These are phyloP conservation scores for Pseudognaphalium luteoalbum DNA, from an alignment of 129 eudicot species.

Conservation along the genomic window DNA sequence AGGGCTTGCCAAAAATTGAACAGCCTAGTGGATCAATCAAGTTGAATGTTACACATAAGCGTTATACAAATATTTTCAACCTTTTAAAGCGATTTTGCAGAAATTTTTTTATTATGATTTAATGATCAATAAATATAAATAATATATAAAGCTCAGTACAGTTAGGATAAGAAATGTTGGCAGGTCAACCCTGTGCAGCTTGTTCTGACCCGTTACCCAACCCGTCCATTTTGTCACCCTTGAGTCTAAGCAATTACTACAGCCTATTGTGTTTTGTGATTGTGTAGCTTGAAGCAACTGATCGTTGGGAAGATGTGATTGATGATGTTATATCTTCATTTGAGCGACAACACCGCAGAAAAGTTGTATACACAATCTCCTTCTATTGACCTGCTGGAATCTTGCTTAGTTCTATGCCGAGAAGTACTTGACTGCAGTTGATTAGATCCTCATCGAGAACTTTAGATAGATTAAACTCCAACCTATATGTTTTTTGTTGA, in stretches of 20 bases:
- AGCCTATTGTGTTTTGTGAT: neutral
- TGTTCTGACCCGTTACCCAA: neutral
- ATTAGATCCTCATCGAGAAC: neutral
- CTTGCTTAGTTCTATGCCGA: neutral
- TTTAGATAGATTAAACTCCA: neutral
- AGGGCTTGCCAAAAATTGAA: neutral
- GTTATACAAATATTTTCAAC: neutral
- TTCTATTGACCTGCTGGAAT: conserved; percentile 42
- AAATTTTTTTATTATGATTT: too few species aligned
- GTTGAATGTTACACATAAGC: neutral
- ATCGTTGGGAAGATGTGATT: conserved; percentile 66
- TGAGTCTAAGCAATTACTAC: neutral
- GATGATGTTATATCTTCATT: conserved; percentile 62
- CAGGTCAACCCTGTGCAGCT: too few species aligned
- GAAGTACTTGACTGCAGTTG: neutral
- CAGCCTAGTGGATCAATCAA: neutral
- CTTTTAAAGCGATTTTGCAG: neutral
- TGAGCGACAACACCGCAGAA: conserved; percentile 69
- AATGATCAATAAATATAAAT: too few species aligned
- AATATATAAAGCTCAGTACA: neutral
- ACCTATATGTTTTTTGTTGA: neutral
- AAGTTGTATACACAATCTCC: conserved; percentile 67
- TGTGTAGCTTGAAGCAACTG: conserved; percentile 68
- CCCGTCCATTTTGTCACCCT: neutral
- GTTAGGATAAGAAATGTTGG: neutral